Evolutionary conservation across 176 grass and related monocot genomes (phyloP), one percentile per base, ranked within the genome.

Genomic region (Avena atlantica): DNA sequence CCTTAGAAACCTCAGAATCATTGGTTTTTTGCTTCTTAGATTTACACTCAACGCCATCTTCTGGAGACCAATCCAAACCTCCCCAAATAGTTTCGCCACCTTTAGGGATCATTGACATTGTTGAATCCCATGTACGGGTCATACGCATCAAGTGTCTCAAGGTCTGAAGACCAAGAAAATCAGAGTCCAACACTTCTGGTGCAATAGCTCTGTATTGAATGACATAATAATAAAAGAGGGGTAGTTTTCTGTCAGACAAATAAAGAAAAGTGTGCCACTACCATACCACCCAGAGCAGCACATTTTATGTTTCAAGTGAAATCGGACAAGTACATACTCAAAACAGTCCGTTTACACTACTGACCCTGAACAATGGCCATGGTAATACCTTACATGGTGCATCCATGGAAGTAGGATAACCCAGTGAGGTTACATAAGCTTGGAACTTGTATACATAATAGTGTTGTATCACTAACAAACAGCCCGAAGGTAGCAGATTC

Each of bases 11-110:
- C 58, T 90, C 81, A 67, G 90, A 88, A 70, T 90, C 88, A 76
- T 92, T 92, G 45, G 16, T 65, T 65, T 96, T 94, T 24, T 81
- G 53, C 79, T 96, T 96, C 85, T 94, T 98, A 59, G 87, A 64
- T 71, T 58, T 91, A 91, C 96, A 99, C 68, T 79, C 83, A 74
- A 86, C 68, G 3, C 89, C 90, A 21, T 94, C 92, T 86, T 99
- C 94, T 67, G 97, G 94, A 86, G 94, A 89, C 94, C 87, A 93
- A 90, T 99, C 89, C 24, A 94, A 80, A 87, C 66, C 87, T 76
- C 97, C 97, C 97, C 97, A 99, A 86, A 99, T 99, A 62, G 92
- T 96, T 29, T 99, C 97, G 15, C 97, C 97, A n/a, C 97, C 97
- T 92, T 94, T 99, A 63, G 97, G 97, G 67, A 99, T 81, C 97